Base-by-base conservation (phyloP, 192 early-diverging fungal species). In the Phycomyces blakesleeanus region DNA sequence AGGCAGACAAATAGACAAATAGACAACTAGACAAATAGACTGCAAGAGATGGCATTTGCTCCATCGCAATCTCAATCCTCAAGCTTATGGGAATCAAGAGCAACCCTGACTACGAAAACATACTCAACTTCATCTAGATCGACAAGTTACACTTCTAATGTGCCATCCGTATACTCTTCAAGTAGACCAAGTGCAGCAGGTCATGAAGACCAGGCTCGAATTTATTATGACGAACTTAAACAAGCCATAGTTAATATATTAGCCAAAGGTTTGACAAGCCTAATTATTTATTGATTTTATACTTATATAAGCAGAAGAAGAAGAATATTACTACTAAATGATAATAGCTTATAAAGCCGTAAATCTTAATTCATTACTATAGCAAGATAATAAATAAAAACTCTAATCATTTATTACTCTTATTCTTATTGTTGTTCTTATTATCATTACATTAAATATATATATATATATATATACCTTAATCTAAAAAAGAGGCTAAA, bases 401-500 rank as follows among this genome's bases (percentile, higher is more conserved):
- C 49, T 16, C 47, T n/a, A 18, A 50, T 41, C n/a, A n/a, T n/a
- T n/a, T n/a, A n/a, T n/a, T n/a, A n/a, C n/a, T n/a, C n/a, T n/a
- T n/a, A n/a, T n/a, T n/a, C n/a, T n/a, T n/a, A n/a, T n/a, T n/a
- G n/a, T n/a, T n/a, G n/a, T n/a, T n/a, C n/a, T n/a, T n/a, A 24
- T 55, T 15, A 39, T 18, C 25, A 42, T 56, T 26, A 39, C 6
- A 3, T 26, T 55, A 16, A 39, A 22, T 1, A 39, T 37, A 14
- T 37, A 54, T 6, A 15, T 59, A 27, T 59, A n/a, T 40, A 16
- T 9, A n/a, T n/a, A n/a, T n/a, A n/a, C n/a, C n/a, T n/a, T n/a
- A n/a, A n/a, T n/a, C n/a, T n/a, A 55, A 40, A 55, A 51, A 59
- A 76, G 74, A 76, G 69, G 57, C 74, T 0, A 38, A 47, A 34